These are phyloP conservation scores for Camellia granthamiana DNA, from an alignment of 148 eudicot genomes.

Conservation along the genomic window DNA sequence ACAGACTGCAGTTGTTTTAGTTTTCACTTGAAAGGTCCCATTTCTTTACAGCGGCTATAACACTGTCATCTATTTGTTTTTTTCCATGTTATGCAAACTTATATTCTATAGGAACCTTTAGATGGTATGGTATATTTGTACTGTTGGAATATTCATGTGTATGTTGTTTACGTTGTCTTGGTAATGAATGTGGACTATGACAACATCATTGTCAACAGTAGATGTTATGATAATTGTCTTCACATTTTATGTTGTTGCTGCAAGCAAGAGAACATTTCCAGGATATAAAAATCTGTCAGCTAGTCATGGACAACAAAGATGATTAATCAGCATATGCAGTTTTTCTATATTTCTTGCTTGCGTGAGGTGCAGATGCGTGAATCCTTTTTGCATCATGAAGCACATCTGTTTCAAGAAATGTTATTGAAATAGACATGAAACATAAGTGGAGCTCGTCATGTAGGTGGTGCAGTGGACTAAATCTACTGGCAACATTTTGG, in stretches of 20 bases:
- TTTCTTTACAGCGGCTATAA: neutral
- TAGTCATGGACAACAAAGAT: conserved; percentile 8
- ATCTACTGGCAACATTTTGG: neutral
- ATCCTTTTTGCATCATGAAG: neutral
- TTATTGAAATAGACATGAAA: neutral
- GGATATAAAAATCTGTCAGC: neutral
- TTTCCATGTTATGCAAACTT: neutral
- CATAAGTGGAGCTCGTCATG: neutral
- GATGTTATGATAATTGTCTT: neutral
- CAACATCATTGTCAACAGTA: neutral
- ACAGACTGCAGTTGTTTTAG: too few relatives aligned
- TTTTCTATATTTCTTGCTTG: neutral
- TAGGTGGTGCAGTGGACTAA: neutral
- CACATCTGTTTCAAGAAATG: neutral
- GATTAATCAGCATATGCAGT: neutral
- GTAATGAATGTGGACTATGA: neutral
- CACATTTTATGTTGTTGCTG: neutral
- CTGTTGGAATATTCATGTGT: conserved; percentile 5
- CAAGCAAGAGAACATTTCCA: neutral
- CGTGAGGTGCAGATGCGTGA: neutral
- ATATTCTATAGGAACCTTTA: neutral
- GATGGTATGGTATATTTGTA: neutral
- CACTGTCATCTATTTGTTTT: neutral
- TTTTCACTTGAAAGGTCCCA: neutral
- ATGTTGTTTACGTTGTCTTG: neutral